Conservation (phyloP, 805 yeast species). For the Candida incommunis region DNA sequence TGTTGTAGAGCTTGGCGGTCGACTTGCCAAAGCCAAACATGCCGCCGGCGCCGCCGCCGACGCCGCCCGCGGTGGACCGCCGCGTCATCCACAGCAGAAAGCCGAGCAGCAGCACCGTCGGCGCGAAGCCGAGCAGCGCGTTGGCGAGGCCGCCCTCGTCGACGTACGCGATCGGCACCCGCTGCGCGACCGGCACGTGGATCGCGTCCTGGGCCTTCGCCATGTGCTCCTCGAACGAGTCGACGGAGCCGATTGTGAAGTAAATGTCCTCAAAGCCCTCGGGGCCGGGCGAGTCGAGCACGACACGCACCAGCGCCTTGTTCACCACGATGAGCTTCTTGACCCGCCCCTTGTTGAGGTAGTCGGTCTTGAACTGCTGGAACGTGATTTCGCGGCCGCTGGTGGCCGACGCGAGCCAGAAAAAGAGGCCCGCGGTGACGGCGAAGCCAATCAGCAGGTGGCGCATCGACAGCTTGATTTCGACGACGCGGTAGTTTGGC, state of each 20-base stretch:
- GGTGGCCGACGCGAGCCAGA: slow-evolving; percentile 10
- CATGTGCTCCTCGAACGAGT: slow-evolving; percentile 72
- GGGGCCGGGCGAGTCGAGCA: slow-evolving; percentile 17
- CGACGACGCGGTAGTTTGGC: slow-evolving; percentile 4
- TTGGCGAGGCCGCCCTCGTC: slow-evolving; percentile 55
- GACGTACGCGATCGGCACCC: slow-evolving; percentile 65
- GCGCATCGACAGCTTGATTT: slow-evolving; percentile 13
- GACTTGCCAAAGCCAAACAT: slow-evolving; percentile 68
- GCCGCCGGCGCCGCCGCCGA: slow-evolving; percentile 47
- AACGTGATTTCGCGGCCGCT: slow-evolving; percentile 32
- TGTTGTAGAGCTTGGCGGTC: slow-evolving; percentile 68
- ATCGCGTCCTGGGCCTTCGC: slow-evolving; percentile 56
- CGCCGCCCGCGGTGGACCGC: slow-evolving; percentile 29
- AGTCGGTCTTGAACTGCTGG: slow-evolving; percentile 76
- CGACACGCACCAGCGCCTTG: slow-evolving; percentile 39
- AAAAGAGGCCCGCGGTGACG: slow-evolving; percentile 11
- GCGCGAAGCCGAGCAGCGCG: slow-evolving; percentile 56
- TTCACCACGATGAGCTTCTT: slow-evolving; percentile 61
- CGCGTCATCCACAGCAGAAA: slow-evolving; percentile 57
- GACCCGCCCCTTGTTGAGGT: slow-evolving; percentile 66
- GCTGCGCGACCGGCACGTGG: slow-evolving; percentile 50
- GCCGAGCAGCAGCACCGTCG: slow-evolving; percentile 69
- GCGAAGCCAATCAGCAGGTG: slow-evolving; percentile 13
- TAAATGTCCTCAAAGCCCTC: slow-evolving; percentile 21
- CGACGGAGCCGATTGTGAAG: slow-evolving; percentile 82